These are phyloP conservation scores for Aspergillus amoenus DNA, from an alignment of 2,329 filamentous ascomycete genomes.

Conservation along the genomic window DNA sequence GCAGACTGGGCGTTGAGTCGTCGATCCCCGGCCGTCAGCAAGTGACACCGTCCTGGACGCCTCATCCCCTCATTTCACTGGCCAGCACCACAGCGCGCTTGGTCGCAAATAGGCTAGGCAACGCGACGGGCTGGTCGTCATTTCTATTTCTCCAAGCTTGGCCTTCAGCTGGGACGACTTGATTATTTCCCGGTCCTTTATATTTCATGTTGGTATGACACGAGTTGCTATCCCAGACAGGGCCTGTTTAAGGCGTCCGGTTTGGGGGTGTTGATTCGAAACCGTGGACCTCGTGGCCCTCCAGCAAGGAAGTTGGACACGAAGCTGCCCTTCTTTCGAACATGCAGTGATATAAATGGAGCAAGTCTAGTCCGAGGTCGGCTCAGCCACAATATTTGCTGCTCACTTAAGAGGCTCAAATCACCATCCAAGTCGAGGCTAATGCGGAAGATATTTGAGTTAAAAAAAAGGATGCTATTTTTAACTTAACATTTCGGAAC, in stretches of 20 bases:
- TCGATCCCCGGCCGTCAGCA: constrained; percentile 3
- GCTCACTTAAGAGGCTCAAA: neutral
- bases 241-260: neutral
- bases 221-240: neutral
- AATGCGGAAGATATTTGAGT: neutral
- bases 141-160: neutral
- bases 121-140: neutral
- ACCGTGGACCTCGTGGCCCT: neutral
- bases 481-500: neutral
- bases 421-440: neutral
- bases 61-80: neutral
- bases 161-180: neutral
- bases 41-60: neutral
- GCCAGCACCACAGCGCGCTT: neutral
- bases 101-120: neutral
- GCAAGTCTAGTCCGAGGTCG: neutral
- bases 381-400: constrained; percentile 1
- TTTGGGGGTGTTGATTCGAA: neutral
- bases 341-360: neutral
- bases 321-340: neutral
- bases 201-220: neutral
- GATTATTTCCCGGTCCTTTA: neutral
- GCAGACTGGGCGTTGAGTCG: neutral
- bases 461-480: neutral
- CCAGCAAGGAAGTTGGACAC: neutral